Base-by-base conservation (phyloP, 495 filamentous ascomycete species). In the Trichodelitschia bisporula region DNA sequence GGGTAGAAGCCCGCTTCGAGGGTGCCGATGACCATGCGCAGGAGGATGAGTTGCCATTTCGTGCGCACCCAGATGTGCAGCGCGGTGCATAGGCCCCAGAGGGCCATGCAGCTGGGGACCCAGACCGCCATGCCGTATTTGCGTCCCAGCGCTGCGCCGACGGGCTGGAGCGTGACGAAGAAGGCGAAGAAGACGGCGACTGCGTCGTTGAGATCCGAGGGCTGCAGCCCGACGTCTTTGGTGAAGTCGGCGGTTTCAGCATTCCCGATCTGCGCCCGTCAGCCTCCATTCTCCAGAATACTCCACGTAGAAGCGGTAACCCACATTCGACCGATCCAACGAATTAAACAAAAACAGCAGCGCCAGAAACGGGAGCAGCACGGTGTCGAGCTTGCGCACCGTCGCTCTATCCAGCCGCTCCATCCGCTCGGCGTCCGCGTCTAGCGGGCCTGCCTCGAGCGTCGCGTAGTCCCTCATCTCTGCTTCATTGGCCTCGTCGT, bases 161-260 rank as follows among this genome's bases (percentile, higher is more conserved):
- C 42, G 0, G 65, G 61, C 35, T 69, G 66, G 1, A 69, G 46
- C 2, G 54, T 24, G 4, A 71, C 64, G 35, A 69, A 69, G 21
- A 54, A 56, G 34, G 56, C 44, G 30, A 62, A 70, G 46, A 69
- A 69, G 14, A 55, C 45, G 10, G 60, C 55, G 14, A 67, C 53
- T 0, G 65, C 56, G 4, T 49, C 45, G 36, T 69, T 69, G 14
- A 71, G 39, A 39, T 67, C 66, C 4, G 43, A 34, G 4, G 53
- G 39, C 4, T 36, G 25, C 1, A 61, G 38, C 1, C 58, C 56
- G 12, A 56, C 47, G 31, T 64, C 56, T 17, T 33, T 30, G 3
- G 61, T 60, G 45, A 64, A 64, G 15, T 55, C 47, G 1, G 49
- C 56, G 0, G 56, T 58, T 36, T 62, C 54, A 4, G 59, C 60